Conservation (phyloP, 805 yeast genomes). For the Yarrowia alimentaria region DNA sequence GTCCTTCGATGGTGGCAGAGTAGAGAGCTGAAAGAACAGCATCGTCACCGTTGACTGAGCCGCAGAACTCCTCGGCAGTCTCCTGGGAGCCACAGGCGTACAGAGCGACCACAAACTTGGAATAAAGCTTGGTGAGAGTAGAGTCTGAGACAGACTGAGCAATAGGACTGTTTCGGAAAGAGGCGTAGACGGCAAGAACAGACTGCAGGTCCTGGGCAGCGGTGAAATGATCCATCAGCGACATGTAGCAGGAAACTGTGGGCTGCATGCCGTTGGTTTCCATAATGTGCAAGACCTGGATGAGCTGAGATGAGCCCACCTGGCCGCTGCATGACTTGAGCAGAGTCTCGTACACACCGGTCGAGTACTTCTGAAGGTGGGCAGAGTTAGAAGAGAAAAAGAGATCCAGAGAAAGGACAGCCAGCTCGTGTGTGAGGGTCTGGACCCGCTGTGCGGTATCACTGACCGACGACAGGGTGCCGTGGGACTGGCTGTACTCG, state of each 20-base stretch:
- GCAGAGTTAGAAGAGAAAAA: conserved; percentile 21
- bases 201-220: conserved; percentile 5
- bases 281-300: neutral
- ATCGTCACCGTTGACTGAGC: conserved; percentile 2
- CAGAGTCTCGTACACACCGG: conserved; percentile 6
- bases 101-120: conserved; percentile 12
- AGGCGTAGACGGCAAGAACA: conserved; percentile 9
- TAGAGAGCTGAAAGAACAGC: conserved; percentile 2
- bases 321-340: conserved; percentile 6
- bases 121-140: conserved; percentile 8
- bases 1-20: conserved; percentile 7
- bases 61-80: conserved; percentile 9
- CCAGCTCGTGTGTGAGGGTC: conserved; percentile 1
- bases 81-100: neutral
- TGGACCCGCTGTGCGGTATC: neutral
- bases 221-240: conserved; percentile 22
- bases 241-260: conserved; percentile 16
- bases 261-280: conserved; percentile 4
- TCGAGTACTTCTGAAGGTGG: conserved; percentile 8
- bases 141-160: neutral
- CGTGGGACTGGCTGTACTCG: conserved; percentile 12
- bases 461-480: neutral
- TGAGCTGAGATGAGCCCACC: conserved; percentile 2
- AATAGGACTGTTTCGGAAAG: neutral
- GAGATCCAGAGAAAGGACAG: conserved; percentile 4